These are phyloP conservation scores for Jacaranda mimosifolia DNA, from an alignment of 257 asterid genomes.

Conservation along the genomic window DNA sequence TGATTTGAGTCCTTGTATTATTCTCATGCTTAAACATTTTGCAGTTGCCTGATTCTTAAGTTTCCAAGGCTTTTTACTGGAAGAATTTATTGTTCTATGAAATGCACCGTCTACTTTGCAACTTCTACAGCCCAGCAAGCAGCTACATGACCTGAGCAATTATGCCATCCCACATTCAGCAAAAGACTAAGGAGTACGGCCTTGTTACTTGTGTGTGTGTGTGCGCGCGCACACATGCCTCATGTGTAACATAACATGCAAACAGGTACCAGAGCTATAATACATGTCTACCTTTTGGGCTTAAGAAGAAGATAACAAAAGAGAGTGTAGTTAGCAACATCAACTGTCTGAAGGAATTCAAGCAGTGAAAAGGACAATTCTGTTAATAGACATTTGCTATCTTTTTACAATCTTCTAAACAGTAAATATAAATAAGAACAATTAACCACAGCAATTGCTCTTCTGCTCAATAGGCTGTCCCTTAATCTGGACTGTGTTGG, in stretches of 20 bases:
- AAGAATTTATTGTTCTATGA: not conserved
- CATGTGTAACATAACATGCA: not conserved
- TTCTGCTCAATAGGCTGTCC: conserved; percentile 98
- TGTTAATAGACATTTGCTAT: conserved; percentile 24
- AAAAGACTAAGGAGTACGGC: no score
- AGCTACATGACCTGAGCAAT: no score
- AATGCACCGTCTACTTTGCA: no score
- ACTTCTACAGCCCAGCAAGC: no score
- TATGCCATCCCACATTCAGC: no score
- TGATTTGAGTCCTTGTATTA: conserved; percentile 1
- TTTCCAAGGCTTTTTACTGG: not conserved
- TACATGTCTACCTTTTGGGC: not conserved
- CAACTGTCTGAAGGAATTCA: conserved; percentile 33
- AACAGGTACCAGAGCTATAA: not conserved
- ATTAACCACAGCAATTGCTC: conserved; percentile 86
- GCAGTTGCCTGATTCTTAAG: conserved; percentile 15
- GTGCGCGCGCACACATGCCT: no score
- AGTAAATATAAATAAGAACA: not conserved
- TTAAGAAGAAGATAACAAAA: not conserved
- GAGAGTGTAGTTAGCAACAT: conserved; percentile 26
- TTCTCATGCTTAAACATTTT: not conserved
- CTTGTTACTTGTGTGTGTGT: no score
- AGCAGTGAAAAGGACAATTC: conserved; percentile 12
- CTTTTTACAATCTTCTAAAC: conserved; percentile 47
- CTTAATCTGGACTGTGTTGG: conserved; percentile 77